Conservation (phyloP, 768 basidiomycete species). For the Dentipellis fragilis region DNA sequence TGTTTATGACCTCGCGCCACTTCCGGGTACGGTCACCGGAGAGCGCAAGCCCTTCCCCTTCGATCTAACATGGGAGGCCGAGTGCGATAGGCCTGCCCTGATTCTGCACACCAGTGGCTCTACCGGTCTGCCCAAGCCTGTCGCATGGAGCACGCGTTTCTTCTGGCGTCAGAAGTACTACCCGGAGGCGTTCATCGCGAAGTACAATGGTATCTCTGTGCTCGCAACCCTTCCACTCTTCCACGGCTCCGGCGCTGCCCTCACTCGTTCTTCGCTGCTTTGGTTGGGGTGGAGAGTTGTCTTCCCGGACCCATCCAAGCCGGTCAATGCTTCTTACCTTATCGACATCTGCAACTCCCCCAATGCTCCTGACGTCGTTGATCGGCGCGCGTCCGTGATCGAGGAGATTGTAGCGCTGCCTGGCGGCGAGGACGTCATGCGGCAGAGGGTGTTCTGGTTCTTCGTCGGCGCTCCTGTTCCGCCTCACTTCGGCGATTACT, state of each 20-base stretch:
- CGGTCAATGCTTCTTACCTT: conserved; percentile 2
- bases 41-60: background rate
- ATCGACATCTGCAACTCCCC: background rate
- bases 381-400: conserved; percentile 5
- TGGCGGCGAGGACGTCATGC: conserved; percentile 2
- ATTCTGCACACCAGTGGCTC: background rate
- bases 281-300: background rate
- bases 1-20: background rate
- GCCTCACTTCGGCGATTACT: conserved; percentile 4
- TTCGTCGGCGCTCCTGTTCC: conserved; percentile 5
- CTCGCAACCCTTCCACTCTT: conserved; percentile 4
- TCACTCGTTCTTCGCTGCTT: background rate
- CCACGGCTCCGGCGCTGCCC: background rate
- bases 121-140: background rate
- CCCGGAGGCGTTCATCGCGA: conserved; percentile 2
- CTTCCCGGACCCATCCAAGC: conserved; percentile 3
- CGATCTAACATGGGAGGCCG: background rate
- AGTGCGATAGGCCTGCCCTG: background rate
- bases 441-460: conserved; percentile 2
- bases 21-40: background rate
- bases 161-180: background rate
- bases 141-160: background rate
- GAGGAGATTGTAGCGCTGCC: conserved; percentile 1
- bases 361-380: conserved; percentile 1
- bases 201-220: conserved; percentile 3